Base-by-base conservation (phyloP, 2,329 filamentous ascomycete genomes). In the Arthroderma uncinatum region DNA sequence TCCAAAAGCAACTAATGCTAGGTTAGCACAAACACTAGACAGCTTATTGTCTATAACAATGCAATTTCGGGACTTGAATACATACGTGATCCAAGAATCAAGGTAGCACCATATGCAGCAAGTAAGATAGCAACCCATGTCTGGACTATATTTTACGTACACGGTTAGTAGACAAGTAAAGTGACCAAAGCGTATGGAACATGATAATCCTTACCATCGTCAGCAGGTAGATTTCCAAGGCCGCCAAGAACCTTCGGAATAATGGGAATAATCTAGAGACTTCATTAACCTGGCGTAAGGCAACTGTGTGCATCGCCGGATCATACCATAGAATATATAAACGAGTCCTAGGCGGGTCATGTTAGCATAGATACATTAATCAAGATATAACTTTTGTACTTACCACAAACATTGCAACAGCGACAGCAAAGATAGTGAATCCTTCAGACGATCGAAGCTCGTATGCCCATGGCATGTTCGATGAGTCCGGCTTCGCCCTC, bases 1-100 rank as follows among this genome's bases (percentile, higher is more conserved):
- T 28, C 69, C 63, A 59, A 67, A 62, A 19, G 70, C 53, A 19
- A 68, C 62, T 68, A 33, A 36, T 14, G 34, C 36, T 10, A 7
- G 2, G 47, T 59, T 50, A 59, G 33, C 23, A 37, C 21, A 28
- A 6, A 23, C n/a, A n/a, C n/a, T n/a, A n/a, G n/a, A n/a, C n/a
- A n/a, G n/a, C n/a, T n/a, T n/a, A n/a, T n/a, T n/a, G n/a, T n/a
- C n/a, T 25, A 23, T 14, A n/a, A 39, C n/a, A 54, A 37, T 16
- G 2, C 21, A 10, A 52, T n/a, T 4, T 16, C n/a, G 2, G 16
- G 12, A 6, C 19, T 25, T 16, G 36, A 4, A 39, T 39, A 36
- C 44, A 56, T 53, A 60, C 58, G 58, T 12, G 58, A 58, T 33
- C 53, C 53, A 28, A 58, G 5, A 21, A 60, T 54, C 19, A 60